These are phyloP conservation scores for Hanseniaspora vineae DNA, from an alignment of 805 yeast genomes.

Conservation along the genomic window DNA sequence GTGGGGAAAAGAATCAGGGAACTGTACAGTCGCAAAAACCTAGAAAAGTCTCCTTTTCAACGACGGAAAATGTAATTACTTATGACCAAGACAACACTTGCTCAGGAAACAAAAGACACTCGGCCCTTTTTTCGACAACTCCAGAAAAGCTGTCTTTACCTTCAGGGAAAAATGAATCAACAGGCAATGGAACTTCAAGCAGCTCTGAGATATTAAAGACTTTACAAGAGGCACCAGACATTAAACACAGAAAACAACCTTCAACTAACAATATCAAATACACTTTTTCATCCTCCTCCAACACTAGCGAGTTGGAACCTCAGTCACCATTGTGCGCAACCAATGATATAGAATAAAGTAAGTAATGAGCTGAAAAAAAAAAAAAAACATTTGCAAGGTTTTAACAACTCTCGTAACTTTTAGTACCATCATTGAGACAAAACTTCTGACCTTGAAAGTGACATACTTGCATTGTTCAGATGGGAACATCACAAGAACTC, in stretches of 20 bases:
- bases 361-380: not conserved
- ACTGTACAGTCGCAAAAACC: constrained; percentile 3
- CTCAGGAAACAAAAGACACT: not conserved
- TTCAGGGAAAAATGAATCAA: no score
- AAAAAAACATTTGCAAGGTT: not conserved
- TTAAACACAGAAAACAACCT: not conserved
- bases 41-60: constrained; percentile 23
- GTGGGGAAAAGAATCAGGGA: constrained; percentile 1
- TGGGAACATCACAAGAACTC: no score
- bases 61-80: constrained; percentile 14
- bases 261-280: not conserved
- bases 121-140: no score
- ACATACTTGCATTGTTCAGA: no score
- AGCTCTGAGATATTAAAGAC: no score
- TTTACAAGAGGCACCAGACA: not conserved
- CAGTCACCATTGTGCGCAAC: no score
- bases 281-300: not conserved
- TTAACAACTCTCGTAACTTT: no score
- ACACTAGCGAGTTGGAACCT: not conserved
- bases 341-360: not conserved
- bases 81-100: constrained; percentile 1
- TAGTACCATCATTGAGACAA: not conserved
- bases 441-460: no score
- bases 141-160: no score
- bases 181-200: no score